Conservation (phyloP, 495 filamentous ascomycete species). For the Aspergillus steynii region DNA sequence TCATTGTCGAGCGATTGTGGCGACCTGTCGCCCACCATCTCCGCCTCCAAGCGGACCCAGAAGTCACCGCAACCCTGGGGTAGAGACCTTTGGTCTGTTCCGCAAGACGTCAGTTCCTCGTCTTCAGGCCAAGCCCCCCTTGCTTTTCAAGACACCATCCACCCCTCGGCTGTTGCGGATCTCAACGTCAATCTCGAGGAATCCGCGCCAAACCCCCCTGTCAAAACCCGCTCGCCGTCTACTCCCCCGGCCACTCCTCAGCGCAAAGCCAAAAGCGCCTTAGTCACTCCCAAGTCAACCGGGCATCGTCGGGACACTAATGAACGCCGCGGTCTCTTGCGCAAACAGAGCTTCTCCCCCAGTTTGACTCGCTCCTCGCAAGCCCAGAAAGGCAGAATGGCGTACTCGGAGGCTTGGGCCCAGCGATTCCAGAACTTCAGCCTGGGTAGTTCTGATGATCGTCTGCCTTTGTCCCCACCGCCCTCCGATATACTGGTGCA, state of each 20-base stretch:
- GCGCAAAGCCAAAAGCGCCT: slow-evolving; percentile 38
- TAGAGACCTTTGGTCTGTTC: slow-evolving; percentile 41
- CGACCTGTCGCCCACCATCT: slow-evolving; percentile 42
- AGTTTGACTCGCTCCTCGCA: slow-evolving; percentile 43
- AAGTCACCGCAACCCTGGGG: slow-evolving; percentile 44
- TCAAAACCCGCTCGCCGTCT: slow-evolving; percentile 34
- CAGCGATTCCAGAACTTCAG: slow-evolving; percentile 45
- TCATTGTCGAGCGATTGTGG: slow-evolving; percentile 48
- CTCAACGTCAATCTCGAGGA: slow-evolving; percentile 35
- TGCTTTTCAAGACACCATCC: slow-evolving; percentile 43
- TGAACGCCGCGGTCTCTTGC: slow-evolving; percentile 39
- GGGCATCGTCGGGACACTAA: slow-evolving; percentile 43
- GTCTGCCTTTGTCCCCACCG: slow-evolving; percentile 46
- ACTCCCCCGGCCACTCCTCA: slow-evolving; percentile 46
- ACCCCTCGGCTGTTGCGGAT: slow-evolving; percentile 43
- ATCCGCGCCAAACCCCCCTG: slow-evolving; percentile 22
- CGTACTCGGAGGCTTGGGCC: slow-evolving; percentile 44
- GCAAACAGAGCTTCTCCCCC: slow-evolving; percentile 48
- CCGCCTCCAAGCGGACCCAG: slow-evolving; percentile 36
- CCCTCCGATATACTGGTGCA: slow-evolving; percentile 45
- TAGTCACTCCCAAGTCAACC: slow-evolving; percentile 44
- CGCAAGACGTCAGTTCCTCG: slow-evolving; percentile 32
- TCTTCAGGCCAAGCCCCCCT: slow-evolving; percentile 28
- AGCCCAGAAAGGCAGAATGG: slow-evolving; percentile 42
- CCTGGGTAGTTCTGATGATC: slow-evolving; percentile 37